Base-by-base conservation (phyloP, 192 early-diverging fungal species). In the Chytriomyces sp. region DNA sequence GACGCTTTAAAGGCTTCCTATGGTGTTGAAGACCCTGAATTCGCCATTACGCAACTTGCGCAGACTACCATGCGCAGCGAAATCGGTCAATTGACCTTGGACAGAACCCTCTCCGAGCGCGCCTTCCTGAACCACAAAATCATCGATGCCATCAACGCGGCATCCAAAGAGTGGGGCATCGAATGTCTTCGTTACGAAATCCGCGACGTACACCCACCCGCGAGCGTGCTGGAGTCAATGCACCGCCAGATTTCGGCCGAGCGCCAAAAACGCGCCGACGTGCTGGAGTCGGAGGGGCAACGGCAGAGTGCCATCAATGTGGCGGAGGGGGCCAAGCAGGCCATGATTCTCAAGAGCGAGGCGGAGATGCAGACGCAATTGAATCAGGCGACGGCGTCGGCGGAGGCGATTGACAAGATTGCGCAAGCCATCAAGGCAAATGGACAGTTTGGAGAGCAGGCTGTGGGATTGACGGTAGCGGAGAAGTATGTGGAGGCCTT, bases 21-120 rank as follows among this genome's bases (percentile, higher is more conserved):
- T 78, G 95, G 95, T 25, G 92, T 97, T 6, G 93, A 93, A 60
- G 88, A 98, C 76, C 90, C 92, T 28, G 93, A 96, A 74, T 98
- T 94, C 80, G 93, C 96, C n/a, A 81, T 98, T 41, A 88, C 93
- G 5, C 96, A 98, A 79, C 85, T 98, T 67, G 96, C 96, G n/a
- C 96, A 98, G 75, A 98, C 96, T 5, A 96, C 96, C 1, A 96
- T 98, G 96, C 91, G 96, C 33, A 93, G 94, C 2, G 96, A 98
- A 74, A 98, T 98, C 75, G 96, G 96, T 33, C 94, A 95, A 79
- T 92, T 98, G 91, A 96, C 94, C 2, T 81, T 98, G 68, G 96
- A 98, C 78, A 88, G 90, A 14, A 98, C 96, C 17, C 81, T 98
- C 64, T 92, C 94, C 0, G 94, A 98, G 78, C 89, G 96, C 74